phyloP scores from a whole-genome alignment of 768 basidiomycete species.

The Gelatoporia subvermispora region DNA sequence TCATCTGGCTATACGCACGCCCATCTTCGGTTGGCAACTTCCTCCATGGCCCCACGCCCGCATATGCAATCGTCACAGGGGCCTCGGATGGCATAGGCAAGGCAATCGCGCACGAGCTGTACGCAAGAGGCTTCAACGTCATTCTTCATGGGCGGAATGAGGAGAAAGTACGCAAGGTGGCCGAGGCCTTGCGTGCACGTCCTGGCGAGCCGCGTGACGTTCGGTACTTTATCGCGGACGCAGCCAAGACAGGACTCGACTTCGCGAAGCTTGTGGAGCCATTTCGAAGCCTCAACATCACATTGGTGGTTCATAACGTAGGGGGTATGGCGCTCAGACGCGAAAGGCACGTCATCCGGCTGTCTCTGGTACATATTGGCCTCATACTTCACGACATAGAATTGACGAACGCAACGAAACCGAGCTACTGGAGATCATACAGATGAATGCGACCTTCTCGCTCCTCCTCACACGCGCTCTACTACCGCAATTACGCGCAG shows the following conservation, averaged over 20 bases:
- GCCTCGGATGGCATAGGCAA: conserved; percentile 24
- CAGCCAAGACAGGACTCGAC: conserved; percentile 10
- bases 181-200: conserved; percentile 12
- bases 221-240: conserved; percentile 20
- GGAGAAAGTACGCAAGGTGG: conserved; percentile 16
- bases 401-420: conserved; percentile 14
- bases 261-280: conserved; percentile 13
- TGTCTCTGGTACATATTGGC: not conserved
- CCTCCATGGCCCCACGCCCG: conserved; percentile 15
- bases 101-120: conserved; percentile 17
- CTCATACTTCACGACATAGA: conserved; percentile 3
- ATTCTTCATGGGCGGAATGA: conserved; percentile 22
- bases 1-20: conserved; percentile 18
- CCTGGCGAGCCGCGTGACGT: conserved; percentile 7
- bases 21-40: conserved; percentile 12
- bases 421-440: conserved; percentile 12
- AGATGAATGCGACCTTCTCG: conserved; percentile 18
- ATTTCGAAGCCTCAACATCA: conserved; percentile 19
- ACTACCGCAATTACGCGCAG: conserved; percentile 19
- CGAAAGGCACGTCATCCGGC: conserved; percentile 8
- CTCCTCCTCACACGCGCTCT: conserved; percentile 20
- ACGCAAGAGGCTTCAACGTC: conserved; percentile 21
- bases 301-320: conserved; percentile 21
- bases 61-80: conserved; percentile 21
- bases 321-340: conserved; percentile 8